A percentile compares a stretch with the other conserved stretches of the same genome.
Conservation (phyloP, 768 basidiomycete genomes). For the Tephrocybe rancida region DNA sequence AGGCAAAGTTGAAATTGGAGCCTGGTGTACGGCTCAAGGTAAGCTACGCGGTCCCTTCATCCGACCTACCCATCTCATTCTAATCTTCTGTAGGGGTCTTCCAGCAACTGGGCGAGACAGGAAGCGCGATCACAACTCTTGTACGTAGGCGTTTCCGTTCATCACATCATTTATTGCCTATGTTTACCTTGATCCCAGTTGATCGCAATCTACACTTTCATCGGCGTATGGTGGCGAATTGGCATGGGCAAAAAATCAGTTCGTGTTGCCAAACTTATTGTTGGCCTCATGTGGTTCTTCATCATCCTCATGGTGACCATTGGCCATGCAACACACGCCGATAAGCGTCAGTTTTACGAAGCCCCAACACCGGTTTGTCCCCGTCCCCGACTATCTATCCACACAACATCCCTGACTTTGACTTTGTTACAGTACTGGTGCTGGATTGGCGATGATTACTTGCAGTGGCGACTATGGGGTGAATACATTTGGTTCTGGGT, state of each 20-base stretch:
- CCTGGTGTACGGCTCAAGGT: constrained; percentile 41
- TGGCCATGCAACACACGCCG: constrained; percentile 25
- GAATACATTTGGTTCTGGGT: constrained; percentile 52
- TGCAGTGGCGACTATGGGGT: constrained; percentile 34
- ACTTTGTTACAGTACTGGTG: constrained; percentile 37
- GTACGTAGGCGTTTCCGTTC: constrained; percentile 25
- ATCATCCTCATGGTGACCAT: constrained; percentile 33
- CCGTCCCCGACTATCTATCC: background rate
- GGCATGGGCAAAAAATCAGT: constrained; percentile 23
- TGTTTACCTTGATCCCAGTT: constrained; percentile 19
- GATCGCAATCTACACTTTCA: constrained; percentile 44
- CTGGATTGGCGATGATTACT: constrained; percentile 37
- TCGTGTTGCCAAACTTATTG: constrained; percentile 24
- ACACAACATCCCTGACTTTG: background rate
- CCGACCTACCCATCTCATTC: background rate
- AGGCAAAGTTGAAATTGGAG: constrained; percentile 33
- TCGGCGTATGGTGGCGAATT: constrained; percentile 37
- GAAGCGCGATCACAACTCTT: constrained; percentile 41
- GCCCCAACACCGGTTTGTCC: constrained; percentile 37
- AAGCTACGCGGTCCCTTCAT: background rate
- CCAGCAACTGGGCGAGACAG: constrained; percentile 44
- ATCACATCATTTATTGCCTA: background rate
- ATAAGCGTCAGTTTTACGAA: constrained; percentile 22
- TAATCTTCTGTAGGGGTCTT: constrained; percentile 28
- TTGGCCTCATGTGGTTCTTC: constrained; percentile 35